Evolutionary conservation across 2,329 filamentous ascomycete species (phyloP), one percentile per base, ranked within the genome.

Genomic region (Pseudogymnoascus verrucosus): DNA sequence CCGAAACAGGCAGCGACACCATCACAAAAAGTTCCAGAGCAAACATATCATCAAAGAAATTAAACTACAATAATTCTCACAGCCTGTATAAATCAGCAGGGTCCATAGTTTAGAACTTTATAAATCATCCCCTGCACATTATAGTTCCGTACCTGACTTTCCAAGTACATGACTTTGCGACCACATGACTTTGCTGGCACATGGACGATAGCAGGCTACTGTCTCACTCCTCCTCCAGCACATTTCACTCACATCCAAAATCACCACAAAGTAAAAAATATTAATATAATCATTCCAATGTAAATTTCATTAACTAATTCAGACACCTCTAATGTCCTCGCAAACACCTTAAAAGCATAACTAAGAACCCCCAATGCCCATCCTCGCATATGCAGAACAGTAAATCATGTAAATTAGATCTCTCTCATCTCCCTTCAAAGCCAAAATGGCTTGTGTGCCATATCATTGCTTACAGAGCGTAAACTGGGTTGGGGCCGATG

Each of bases 321-420:
- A 31, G 5, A 31, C 2, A 16, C 8, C 26, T 19, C 4, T 57
- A 19, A 31, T 57, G 34, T 28, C 47, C 26, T 51, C 10, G 14
- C 12, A 54, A 54, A 34, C 47, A 57, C n/a, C 26, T 12, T 12
- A 51, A 26, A 47, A 34, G 6, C 40, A 44, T 44, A 44, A 44
- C 19, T 19, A 21, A 44, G 37, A 44, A 21, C 19, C 19, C 4
- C 47, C 47, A 57, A 34, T 57, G 26, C 47, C 47, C 26, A 19
- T 57, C 47, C 47, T 19, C 47, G 47, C 47, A 57, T 34, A 34
- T 57, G 47, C 47, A 57, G 26, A 57, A 19, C 47, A 57, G 47
- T 57, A 57, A 57, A 57, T 57, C 47, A 19, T 3, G 6, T 31
- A 28, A 54, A 54, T 11, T 5, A 54, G 14, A 54, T 28, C 23